Percentiles rank a stretch among this genome's conserved stretches.
These are phyloP conservation scores for Citrus reticulata DNA, from an alignment of 345 rosid genomes.

Conservation along the genomic window DNA sequence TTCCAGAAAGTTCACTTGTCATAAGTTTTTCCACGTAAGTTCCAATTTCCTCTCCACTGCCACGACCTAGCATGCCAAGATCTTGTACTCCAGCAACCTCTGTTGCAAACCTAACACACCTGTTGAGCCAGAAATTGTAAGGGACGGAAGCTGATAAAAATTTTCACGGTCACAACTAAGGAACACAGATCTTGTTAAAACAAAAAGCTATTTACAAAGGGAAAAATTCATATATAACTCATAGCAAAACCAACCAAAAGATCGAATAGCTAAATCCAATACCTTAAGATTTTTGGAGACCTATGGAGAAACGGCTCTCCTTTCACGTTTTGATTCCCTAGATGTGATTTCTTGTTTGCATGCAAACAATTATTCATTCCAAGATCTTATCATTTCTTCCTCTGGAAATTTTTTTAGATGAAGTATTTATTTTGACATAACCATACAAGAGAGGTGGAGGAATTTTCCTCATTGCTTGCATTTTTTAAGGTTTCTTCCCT, in stretches of 20 bases:
- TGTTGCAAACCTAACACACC: constrained; percentile 98
- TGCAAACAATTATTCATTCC: background rate
- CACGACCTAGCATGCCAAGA: constrained; percentile 99
- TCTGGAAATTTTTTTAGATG: background rate
- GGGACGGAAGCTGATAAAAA: constrained; percentile 3
- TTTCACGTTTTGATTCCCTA: background rate
- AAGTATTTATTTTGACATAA: background rate
- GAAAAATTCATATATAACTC: background rate
- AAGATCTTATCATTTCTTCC: background rate
- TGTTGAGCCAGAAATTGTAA: constrained; percentile 17
- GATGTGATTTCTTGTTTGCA: background rate
- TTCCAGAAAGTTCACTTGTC: constrained; percentile 99
- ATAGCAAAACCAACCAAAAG: background rate
- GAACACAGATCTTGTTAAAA: background rate
- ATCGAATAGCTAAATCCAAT: background rate
- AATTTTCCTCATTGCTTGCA: background rate
- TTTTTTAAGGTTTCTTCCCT: background rate
- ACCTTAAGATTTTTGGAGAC: background rate
- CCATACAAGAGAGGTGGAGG: background rate
- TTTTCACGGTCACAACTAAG: background rate
- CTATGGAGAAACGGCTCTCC: background rate
- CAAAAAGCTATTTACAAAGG: background rate
- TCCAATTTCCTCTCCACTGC: constrained; percentile 99
- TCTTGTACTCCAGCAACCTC: constrained; percentile 98
- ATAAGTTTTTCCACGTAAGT: constrained; percentile 97